Base-by-base conservation (phyloP, 805 yeast genomes). In the Helenozyma baotianmanensis region DNA sequence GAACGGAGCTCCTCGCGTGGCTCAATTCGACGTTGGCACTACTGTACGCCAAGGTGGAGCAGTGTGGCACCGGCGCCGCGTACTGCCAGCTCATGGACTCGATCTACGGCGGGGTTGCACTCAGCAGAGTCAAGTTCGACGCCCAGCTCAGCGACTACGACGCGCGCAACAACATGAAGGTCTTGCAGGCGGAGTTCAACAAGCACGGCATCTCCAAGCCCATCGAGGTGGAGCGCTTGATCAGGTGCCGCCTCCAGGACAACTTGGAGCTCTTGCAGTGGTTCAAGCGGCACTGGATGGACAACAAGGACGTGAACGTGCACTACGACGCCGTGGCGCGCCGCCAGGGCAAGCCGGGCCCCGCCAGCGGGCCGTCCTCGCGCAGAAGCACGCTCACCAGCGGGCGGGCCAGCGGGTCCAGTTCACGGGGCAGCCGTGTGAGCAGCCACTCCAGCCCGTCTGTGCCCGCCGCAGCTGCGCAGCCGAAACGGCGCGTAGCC, bases 31-130 rank as follows among this genome's bases (percentile, higher is more conserved):
- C 84, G 3, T 67, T 87, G 29, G 72, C 72, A 27, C 58, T 88
- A 25, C 67, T 78, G 41, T 76, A 84, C 48, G 68, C 77, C 23
- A 86, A 83, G 53, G 82, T 92, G 2, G 98, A 92, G 54, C 89
- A 89, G 58, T 81, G 96, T 53, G 99, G 99, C 12, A 76, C 83
- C 2, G 99, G 99, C 2, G 96, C 96, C 1, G 90, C 87, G 1
- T 90, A 86, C 55, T 88, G 97, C 58, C 96, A 89, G 62, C 72
- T 92, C 24, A 70, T 90, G 66, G 97, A 92, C 57, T 76, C 88
- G 6, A 78, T 92, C 13, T 84, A 70, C 48, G 79, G 82, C 8
- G 96, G 87, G 46, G 71, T 92, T 13, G 92, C 96, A 2, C 74
- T 90, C 81, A 51, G 63, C 30, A 76, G 80, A 47, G 94, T 90